Evolutionary conservation across 306 rosid species (phyloP).

Genomic region (Hippophae rhamnoides): DNA sequence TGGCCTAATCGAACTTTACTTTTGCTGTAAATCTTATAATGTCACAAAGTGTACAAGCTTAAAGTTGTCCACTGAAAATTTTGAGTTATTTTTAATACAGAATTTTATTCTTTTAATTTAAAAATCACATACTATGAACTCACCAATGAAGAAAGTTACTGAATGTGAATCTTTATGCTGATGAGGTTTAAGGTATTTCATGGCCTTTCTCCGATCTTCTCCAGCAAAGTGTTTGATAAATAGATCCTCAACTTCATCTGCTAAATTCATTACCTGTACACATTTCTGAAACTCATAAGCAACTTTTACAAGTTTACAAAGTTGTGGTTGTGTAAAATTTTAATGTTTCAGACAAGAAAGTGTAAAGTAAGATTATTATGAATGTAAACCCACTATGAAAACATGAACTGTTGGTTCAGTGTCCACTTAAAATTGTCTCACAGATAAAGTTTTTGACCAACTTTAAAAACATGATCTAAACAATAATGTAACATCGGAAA

Average conservation of each 20-base stretch:
- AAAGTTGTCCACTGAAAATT: conserved; percentile 25
- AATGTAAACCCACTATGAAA: conserved; percentile 28
- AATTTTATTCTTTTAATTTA: neutral
- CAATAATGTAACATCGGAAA: conserved; percentile 14
- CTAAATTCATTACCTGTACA: conserved; percentile 60
- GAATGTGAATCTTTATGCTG: conserved; percentile 76
- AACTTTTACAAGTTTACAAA: conserved; percentile 18
- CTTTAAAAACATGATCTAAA: conserved; percentile 34
- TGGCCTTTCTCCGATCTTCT: conserved; percentile 79
- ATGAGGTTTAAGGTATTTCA: conserved; percentile 86
- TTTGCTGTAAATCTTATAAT: conserved; percentile 28
- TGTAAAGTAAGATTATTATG: conserved; percentile 23
- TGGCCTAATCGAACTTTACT: conserved; percentile 45
- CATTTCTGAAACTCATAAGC: conserved; percentile 23
- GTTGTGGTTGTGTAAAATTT: neutral
- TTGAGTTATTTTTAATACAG: conserved; percentile 10
- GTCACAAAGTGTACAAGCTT: conserved; percentile 33
- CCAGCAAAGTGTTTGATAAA: conserved; percentile 58
- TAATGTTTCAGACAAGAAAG: conserved; percentile 50
- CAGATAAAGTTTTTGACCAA: conserved; percentile 44
- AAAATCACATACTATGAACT: conserved; percentile 15
- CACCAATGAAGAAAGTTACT: conserved; percentile 84
- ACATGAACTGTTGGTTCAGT: conserved; percentile 37
- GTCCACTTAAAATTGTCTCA: conserved; percentile 69
- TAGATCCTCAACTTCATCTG: conserved; percentile 80